A percentile compares a stretch with the other conserved stretches of the same genome.
Evolutionary conservation across 192 early-diverging fungal species (phyloP).

Genomic region (Umbelopsis isabellina): DNA sequence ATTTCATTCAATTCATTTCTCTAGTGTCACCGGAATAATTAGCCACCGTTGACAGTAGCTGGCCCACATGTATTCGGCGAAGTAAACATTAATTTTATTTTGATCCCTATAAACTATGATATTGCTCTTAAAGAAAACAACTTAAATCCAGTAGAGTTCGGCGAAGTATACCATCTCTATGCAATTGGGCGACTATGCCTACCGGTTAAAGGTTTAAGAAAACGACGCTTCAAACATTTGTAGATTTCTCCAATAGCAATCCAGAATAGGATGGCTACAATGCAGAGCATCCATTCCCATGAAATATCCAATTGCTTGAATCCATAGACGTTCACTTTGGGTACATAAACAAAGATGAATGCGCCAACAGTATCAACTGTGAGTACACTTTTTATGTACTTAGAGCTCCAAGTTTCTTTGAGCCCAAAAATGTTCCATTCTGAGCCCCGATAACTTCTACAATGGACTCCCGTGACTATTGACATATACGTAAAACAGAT

Average conservation of each 20-base stretch:
- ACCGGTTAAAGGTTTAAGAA: neutral
- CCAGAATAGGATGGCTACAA: constrained; percentile 58
- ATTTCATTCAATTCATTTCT: no score
- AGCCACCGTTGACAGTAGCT: no score
- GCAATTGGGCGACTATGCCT: no score
- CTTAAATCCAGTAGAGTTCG: no score
- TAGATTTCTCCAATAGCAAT: constrained; percentile 63
- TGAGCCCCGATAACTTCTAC: constrained; percentile 64
- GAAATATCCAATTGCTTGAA: constrained; percentile 61
- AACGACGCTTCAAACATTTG: constrained; percentile 45
- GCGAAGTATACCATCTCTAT: no score
- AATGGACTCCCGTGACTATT: constrained; percentile 70
- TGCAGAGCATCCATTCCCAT: constrained; percentile 76
- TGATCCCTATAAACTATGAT: no score
- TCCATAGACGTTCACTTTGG: constrained; percentile 57
- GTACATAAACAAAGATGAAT: constrained; percentile 66
- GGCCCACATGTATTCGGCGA: no score
- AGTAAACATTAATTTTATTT: no score
- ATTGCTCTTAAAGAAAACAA: no score
- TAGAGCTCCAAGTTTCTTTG: constrained; percentile 47
- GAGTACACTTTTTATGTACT: constrained; percentile 47
- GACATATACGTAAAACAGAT: constrained; percentile 56
- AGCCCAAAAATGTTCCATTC: constrained; percentile 57
- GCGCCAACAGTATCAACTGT: constrained; percentile 52
- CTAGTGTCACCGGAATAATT: no score